Percentiles rank a stretch among this genome's conserved stretches.
These are phyloP conservation scores for Penicillium subrubescens DNA, from an alignment of 495 filamentous ascomycete genomes.

Conservation along the genomic window DNA sequence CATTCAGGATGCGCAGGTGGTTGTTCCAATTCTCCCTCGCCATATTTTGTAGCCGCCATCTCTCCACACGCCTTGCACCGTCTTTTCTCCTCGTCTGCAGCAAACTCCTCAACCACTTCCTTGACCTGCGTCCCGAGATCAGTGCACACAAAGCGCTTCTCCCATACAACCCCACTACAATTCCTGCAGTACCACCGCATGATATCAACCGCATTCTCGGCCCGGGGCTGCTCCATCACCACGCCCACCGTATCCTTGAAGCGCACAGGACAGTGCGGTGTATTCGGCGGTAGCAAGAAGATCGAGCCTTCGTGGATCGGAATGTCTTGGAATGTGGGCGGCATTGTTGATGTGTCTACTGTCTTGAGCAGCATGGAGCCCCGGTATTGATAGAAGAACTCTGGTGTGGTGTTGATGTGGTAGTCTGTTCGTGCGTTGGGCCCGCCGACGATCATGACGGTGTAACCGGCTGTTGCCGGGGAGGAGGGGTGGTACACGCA, in stretches of 20 bases:
- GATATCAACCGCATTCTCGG: constrained; percentile 66
- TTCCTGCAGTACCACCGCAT: constrained; percentile 80
- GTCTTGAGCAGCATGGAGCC: constrained; percentile 94
- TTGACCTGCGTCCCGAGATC: constrained; percentile 98
- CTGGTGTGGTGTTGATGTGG: constrained; percentile 94
- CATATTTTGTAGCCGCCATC: constrained; percentile 58
- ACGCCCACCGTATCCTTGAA: constrained; percentile 74
- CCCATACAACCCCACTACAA: constrained; percentile 76
- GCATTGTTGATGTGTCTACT: constrained; percentile 62
- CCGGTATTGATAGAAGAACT: constrained; percentile 97
- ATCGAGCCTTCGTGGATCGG: constrained; percentile 90
- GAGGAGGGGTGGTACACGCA: constrained; percentile 78
- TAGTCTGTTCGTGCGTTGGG: constrained; percentile 97
- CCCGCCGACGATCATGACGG: constrained; percentile 83
- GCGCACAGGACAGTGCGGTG: constrained; percentile 80
- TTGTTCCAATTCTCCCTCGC: constrained; percentile 47
- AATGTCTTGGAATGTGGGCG: constrained; percentile 72
- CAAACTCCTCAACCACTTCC: constrained; percentile 84
- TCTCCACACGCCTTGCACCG: constrained; percentile 78
- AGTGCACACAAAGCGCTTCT: constrained; percentile 84
- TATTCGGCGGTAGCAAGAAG: constrained; percentile 89
- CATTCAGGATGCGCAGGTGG: constrained; percentile 41
- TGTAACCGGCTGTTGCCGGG: constrained; percentile 46
- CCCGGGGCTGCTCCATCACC: constrained; percentile 87
- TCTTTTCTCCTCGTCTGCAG: constrained; percentile 67